Base-by-base conservation (phyloP, 441 rosid genomes). In the Pelargonium citronellum region DNA sequence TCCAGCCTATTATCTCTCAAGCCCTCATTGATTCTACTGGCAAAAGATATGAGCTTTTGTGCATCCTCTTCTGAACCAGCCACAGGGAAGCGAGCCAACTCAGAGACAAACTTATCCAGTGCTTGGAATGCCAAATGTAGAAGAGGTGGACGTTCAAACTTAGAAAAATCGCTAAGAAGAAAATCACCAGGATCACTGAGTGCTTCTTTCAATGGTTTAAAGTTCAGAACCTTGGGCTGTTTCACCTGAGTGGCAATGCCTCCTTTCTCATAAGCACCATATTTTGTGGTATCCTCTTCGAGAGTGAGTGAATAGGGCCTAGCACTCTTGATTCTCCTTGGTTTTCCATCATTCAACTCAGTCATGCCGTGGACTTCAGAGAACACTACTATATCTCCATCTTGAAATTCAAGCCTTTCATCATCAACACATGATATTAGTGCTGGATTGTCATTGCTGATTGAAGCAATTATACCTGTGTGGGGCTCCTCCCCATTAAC, bases 191-290 rank as follows among this genome's bases (percentile, higher is more conserved):
- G 96, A 80, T 90, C 91, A 70, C 83, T 81, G 12, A 91, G 79
- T 5, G 97, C 97, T 78, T 90, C 92, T 46, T 83, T 79, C 77
- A 91, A 71, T 12, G 92, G 89, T 83, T 85, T 90, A 73, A 91
- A 91, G 61, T 82, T 85, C 83, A 91, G 77, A 46, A 87, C 78
- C 80, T 91, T 90, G 34, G 96, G 88, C 73, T 86, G 86, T 75
- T 91, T 91, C 82, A 87, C 92, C 79, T 91, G 97, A 64, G 97
- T 91, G 69, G 88, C 97, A 75, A 91, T 91, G 67, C 96, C 97
- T 80, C 96, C 97, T 79, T 81, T 90, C 64, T 77, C 79, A 79
- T 90, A 90, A 27, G 88, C 58, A 27, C 88, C 87, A 68, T 71
- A 86, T 63, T 82, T 74, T 15, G 92, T 65, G 34, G 97, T 85